These are phyloP conservation scores for Candida mattraensis DNA, from an alignment of 805 yeast species.

Conservation along the genomic window DNA sequence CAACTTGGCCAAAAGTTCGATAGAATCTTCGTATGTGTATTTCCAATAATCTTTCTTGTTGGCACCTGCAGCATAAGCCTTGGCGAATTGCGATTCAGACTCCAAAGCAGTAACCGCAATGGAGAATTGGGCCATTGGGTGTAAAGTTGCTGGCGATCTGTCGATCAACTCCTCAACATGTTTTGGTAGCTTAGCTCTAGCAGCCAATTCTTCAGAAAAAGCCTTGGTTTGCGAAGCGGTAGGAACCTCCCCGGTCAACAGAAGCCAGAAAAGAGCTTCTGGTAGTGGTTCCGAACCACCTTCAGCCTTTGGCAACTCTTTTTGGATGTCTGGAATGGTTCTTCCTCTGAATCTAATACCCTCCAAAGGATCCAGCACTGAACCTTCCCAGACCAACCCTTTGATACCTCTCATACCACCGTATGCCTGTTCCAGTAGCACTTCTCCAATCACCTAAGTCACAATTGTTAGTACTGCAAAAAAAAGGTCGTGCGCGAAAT, in stretches of 20 bases:
- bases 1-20: slow-evolving; percentile 77
- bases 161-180: slow-evolving; percentile 74
- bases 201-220: slow-evolving; percentile 73
- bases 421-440: slow-evolving; percentile 74
- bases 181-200: slow-evolving; percentile 74
- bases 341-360: slow-evolving; percentile 86
- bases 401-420: slow-evolving; percentile 92
- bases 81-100: slow-evolving; percentile 78
- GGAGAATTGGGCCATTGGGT: slow-evolving; percentile 90
- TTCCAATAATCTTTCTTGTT: slow-evolving; percentile 83
- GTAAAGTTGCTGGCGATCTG: slow-evolving; percentile 71
- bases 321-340: slow-evolving; percentile 78
- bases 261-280: slow-evolving; percentile 80
- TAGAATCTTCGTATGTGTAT: slow-evolving; percentile 77
- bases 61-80: slow-evolving; percentile 83
- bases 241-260: slow-evolving; percentile 83
- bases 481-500: slow-evolving; percentile 3
- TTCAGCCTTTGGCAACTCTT: slow-evolving; percentile 71
- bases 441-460: slow-evolving; percentile 62
- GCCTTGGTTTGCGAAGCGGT: slow-evolving; percentile 67
- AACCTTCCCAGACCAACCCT: slow-evolving; percentile 87
- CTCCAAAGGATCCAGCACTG: slow-evolving; percentile 79
- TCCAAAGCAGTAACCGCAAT: slow-evolving; percentile 81
- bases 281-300: slow-evolving; percentile 68
- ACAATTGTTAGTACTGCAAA: slow-evolving; percentile 7